A percentile compares a stretch with the other conserved stretches of the same genome.
These are phyloP conservation scores for Aureobasidium uvarum DNA, from an alignment of 2,329 filamentous ascomycete genomes.

Conservation along the genomic window DNA sequence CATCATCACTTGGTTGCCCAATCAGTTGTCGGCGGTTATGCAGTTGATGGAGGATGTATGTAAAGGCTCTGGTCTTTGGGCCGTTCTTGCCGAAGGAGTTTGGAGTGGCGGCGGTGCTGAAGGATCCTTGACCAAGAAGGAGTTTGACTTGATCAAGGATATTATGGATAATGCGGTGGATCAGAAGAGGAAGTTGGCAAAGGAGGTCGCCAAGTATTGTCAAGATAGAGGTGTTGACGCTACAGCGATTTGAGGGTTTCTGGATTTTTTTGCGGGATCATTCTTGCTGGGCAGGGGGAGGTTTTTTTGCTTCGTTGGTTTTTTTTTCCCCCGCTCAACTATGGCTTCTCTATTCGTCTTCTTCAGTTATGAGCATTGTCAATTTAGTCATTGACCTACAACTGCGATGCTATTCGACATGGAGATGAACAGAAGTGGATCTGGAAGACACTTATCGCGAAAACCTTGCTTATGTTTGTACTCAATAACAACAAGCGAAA, in stretches of 20 bases:
- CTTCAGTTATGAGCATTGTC: no score
- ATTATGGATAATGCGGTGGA: slow-evolving; percentile 43
- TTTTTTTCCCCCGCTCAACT: no score
- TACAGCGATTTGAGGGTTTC: not conserved
- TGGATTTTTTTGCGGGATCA: no score
- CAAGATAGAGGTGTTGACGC: slow-evolving; percentile 27
- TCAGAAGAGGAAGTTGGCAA: slow-evolving; percentile 27
- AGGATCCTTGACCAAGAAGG: slow-evolving; percentile 27
- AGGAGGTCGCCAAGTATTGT: slow-evolving; percentile 30
- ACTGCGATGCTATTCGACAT: no score
- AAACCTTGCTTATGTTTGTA: no score
- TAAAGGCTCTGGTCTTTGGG: slow-evolving; percentile 46
- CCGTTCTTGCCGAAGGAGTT: slow-evolving; percentile 46
- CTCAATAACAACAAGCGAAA: no score
- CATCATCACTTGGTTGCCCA: slow-evolving; percentile 81
- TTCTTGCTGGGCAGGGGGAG: not conserved
- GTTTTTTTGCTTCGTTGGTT: not conserved
- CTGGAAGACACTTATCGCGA: no score
- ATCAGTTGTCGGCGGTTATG: slow-evolving; percentile 74
- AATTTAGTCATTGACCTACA: no score
- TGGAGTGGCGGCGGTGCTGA: slow-evolving; percentile 25
- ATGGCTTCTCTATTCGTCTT: no score
- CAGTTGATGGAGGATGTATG: slow-evolving; percentile 65
- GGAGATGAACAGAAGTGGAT: no score
- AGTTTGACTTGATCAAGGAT: slow-evolving; percentile 33